These are phyloP conservation scores for Tylopilus sp. DNA, from an alignment of 1,284 basidiomycete genomes.

Conservation along the genomic window DNA sequence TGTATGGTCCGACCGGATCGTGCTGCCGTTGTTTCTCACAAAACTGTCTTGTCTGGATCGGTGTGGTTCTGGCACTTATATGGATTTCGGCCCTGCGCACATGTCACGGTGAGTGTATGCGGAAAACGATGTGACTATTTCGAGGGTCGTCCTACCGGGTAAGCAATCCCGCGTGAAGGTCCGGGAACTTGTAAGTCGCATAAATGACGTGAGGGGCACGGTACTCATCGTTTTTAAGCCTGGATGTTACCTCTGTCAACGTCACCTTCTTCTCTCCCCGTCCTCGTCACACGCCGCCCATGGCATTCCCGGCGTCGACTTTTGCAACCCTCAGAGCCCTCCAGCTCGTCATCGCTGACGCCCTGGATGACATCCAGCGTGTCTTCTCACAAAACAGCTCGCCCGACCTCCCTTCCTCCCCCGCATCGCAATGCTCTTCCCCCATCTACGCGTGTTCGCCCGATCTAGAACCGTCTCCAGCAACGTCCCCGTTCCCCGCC, in stretches of 20 bases:
- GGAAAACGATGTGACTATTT: slow-evolving; percentile 19
- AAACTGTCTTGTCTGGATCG: slow-evolving; percentile 17
- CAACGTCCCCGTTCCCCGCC: slow-evolving; percentile 17
- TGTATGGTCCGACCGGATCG: slow-evolving; percentile 2
- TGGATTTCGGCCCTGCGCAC: slow-evolving; percentile 7
- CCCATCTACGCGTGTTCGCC: slow-evolving; percentile 15
- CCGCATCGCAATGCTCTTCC: slow-evolving; percentile 20
- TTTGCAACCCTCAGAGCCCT: slow-evolving; percentile 61
- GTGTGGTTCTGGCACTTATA: slow-evolving; percentile 19
- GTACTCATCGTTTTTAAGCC: slow-evolving; percentile 18
- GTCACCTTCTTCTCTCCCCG: slow-evolving; percentile 5
- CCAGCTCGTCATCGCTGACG: slow-evolving; percentile 61
- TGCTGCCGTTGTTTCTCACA: slow-evolving; percentile 11
- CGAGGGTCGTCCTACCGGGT: slow-evolving; percentile 4
- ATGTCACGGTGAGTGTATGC: slow-evolving; percentile 6
- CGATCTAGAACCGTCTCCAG: slow-evolving; percentile 15
- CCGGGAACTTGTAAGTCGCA: slow-evolving; percentile 1
- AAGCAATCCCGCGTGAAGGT: not conserved
- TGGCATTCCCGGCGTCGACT: slow-evolving; percentile 38
- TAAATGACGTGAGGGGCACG: slow-evolving; percentile 11
- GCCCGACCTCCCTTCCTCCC: slow-evolving; percentile 6
- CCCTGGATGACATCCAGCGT: slow-evolving; percentile 63
- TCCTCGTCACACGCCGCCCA: slow-evolving; percentile 12
- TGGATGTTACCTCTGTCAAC: slow-evolving; percentile 1
- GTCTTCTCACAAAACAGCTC: slow-evolving; percentile 40